phyloP scores from a whole-genome alignment of 768 basidiomycete genomes.

The Fistulinella prunicolor region DNA sequence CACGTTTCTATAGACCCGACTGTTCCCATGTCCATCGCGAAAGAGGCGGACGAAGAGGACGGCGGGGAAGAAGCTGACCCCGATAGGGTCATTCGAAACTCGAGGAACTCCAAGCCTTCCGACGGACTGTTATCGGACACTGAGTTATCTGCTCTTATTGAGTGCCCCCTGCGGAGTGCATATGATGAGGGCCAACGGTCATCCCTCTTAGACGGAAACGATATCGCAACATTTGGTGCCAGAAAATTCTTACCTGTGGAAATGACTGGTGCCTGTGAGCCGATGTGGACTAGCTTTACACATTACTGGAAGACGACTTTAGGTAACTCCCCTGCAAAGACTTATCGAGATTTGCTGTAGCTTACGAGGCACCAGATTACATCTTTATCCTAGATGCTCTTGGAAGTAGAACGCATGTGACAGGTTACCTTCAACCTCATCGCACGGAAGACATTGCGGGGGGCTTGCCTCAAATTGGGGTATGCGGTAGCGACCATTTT shows the following conservation, averaged over 20 bases:
- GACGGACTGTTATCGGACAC: constrained; percentile 69
- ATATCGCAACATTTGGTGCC: constrained; percentile 48
- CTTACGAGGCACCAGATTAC: constrained; percentile 60
- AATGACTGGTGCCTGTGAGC: constrained; percentile 62
- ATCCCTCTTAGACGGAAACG: constrained; percentile 10
- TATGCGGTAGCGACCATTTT: constrained; percentile 88
- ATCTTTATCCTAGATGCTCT: constrained; percentile 69
- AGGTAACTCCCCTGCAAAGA: constrained; percentile 42
- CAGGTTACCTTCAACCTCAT: constrained; percentile 63
- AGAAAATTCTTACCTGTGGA: constrained; percentile 39
- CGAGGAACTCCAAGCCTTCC: constrained; percentile 50
- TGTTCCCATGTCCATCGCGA: constrained; percentile 32
- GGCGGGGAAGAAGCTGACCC: constrained; percentile 49
- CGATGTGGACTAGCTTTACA: constrained; percentile 87
- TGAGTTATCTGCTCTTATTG: constrained; percentile 50
- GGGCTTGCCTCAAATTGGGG: constrained; percentile 75
- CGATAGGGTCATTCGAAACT: constrained; percentile 69
- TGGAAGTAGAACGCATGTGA: constrained; percentile 34
- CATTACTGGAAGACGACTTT: constrained; percentile 81
- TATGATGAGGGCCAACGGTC: constrained; percentile 56
- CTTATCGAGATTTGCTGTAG: neutral
- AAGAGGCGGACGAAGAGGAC: constrained; percentile 36
- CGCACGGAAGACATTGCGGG: constrained; percentile 52
- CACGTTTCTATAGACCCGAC: constrained; percentile 67
- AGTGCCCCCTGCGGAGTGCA: constrained; percentile 52